These are phyloP conservation scores for Fagopyrum esculentum DNA, from an alignment of 148 eudicot species.

Conservation along the genomic window DNA sequence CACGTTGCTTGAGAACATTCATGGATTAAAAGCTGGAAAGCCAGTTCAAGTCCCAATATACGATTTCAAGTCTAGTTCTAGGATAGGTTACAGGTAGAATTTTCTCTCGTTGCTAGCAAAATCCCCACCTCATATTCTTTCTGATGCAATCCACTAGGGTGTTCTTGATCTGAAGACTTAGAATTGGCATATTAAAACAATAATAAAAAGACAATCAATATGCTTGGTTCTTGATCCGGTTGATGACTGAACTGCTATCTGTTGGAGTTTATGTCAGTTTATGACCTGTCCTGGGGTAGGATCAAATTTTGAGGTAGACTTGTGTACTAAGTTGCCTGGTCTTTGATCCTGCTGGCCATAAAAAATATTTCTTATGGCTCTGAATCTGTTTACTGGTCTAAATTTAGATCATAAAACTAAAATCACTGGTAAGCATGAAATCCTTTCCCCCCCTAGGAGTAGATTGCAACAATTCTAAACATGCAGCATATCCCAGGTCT, in stretches of 20 bases:
- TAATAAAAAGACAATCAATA: neutral
- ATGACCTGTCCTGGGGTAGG: neutral
- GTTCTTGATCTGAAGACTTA: neutral
- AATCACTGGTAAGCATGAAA: neutral
- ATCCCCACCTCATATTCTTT: neutral
- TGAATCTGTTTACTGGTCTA: neutral
- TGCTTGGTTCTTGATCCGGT: neutral
- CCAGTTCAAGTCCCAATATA: conserved; percentile 87
- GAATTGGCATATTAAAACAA: neutral
- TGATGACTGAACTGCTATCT: neutral
- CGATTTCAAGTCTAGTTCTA: conserved; percentile 89
- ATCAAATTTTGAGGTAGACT: no score
- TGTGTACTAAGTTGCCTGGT: no score
- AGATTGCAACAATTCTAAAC: neutral
- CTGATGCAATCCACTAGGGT: neutral
- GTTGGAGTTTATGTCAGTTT: neutral
- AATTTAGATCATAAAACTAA: neutral
- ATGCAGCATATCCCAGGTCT: neutral
- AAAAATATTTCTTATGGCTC: neutral
- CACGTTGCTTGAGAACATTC: conserved; percentile 80
- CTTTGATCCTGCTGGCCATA: neutral
- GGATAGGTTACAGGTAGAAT: conserved; percentile 77
- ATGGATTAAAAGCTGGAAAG: conserved; percentile 63
- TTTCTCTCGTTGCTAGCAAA: neutral
- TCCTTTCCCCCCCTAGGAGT: neutral